Base-by-base conservation (phyloP, 2,329 filamentous ascomycete species). In the Nemania abortiva region DNA sequence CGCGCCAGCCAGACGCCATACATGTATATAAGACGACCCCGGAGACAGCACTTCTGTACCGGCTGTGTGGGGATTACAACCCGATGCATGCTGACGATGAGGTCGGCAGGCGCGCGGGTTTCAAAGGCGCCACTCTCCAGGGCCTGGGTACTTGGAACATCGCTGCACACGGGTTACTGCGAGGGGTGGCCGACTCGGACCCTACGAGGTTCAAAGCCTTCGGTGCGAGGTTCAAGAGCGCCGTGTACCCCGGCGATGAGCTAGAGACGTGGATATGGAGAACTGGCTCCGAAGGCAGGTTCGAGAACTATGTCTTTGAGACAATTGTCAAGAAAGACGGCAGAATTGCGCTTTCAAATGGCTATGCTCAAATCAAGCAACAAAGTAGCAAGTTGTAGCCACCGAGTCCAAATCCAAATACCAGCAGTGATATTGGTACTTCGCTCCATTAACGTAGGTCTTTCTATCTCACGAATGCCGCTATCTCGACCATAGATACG, bases 41-140 rank as follows among this genome's bases (percentile, higher is more conserved):
- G 0, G 82, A 84, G 70, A 75, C 75, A 4, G 80, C 81, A 0
- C 74, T 84, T 1, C 74, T 85, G 0, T 84, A 85, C 61, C 76
- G 83, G 1, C 74, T 86, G 10, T 84, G 82, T 69, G 84, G 84
- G 0, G 84, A 85, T 67, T 85, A 85, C 73, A 85, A 85, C 68
- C 84, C 84, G 6, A 76, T 71, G 61, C 70, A 71, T 45, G 67
- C 67, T 1, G 70, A 71, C 37, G 67, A 71, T 45, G 66, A 60
- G 10, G 59, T 70, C 42, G 64, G 67, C 34, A 65, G 53, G 42
- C 70, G 70, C 7, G 64, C 82, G 9, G 84, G 84, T 15, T 85
- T 85, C 71, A 81, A 81, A 45, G 82, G 82, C 0, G 77, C 79
- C 3, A 85, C 85, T 63, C 73, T 85, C 56, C 84, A 85, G 63